Evolutionary conservation across 2,329 filamentous ascomycete genomes (phyloP).

Genomic region (Botryosphaeria dothidea): DNA sequence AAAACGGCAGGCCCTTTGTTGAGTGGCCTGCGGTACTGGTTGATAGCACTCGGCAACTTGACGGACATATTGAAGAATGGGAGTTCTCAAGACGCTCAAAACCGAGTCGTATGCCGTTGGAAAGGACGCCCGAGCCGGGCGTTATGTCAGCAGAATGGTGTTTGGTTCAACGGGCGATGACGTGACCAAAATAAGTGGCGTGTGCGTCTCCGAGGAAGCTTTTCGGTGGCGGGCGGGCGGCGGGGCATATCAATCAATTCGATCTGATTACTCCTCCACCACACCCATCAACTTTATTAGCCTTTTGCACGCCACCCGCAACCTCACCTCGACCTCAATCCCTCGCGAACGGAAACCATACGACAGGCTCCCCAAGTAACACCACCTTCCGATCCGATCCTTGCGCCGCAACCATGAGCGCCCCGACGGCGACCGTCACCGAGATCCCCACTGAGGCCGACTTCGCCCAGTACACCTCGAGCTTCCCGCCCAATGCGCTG

Average conservation of each 20-base stretch:
- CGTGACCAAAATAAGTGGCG: background rate
- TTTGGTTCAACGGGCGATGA: conserved; percentile 2
- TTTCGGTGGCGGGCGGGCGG: conserved; percentile 1
- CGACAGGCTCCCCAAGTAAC: background rate
- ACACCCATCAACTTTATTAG: conserved; percentile 5
- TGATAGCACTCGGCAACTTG: background rate
- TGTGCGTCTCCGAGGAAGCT: conserved; percentile 12
- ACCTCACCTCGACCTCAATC: background rate
- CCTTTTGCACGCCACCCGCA: conserved; percentile 1
- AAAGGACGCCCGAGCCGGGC: background rate
- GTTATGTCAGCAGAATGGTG: background rate
- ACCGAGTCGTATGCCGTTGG: background rate
- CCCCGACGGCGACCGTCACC: conserved; percentile 56
- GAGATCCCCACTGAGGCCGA: conserved; percentile 74
- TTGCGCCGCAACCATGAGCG: conserved; percentile 1
- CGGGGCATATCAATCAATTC: conserved; percentile 13
- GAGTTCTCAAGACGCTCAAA: background rate
- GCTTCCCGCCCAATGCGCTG: conserved; percentile 67
- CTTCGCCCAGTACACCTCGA: conserved; percentile 63
- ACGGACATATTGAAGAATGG: background rate
- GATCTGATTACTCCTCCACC: conserved; percentile 9
- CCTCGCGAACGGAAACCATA: background rate
- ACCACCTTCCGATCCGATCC: background rate
- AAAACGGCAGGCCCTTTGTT: background rate
- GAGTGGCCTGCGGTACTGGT: background rate